Conservation (phyloP, 2,329 filamentous ascomycete species). For the Epichloe brachyelytri region DNA sequence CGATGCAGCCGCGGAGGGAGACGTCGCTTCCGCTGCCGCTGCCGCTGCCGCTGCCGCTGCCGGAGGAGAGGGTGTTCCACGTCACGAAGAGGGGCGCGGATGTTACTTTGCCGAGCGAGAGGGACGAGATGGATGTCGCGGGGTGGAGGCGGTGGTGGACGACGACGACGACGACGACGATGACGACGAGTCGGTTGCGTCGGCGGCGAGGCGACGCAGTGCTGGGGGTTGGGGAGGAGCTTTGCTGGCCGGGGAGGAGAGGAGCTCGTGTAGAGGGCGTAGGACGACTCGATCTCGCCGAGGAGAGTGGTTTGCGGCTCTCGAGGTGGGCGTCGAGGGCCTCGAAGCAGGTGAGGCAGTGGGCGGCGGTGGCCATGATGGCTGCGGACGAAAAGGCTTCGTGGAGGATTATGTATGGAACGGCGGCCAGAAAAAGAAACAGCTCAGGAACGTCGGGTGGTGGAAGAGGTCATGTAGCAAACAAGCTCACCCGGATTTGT, state of each 20-base stretch:
- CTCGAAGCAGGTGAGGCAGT: conserved; percentile 94
- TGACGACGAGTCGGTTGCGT: conserved; percentile 17
- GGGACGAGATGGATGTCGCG: conserved; percentile 30
- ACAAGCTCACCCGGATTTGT: too few relatives aligned
- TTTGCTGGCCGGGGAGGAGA: conserved; percentile 7
- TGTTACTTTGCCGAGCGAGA: conserved; percentile 20
- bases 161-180: conserved; percentile 26
- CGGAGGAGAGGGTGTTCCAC: conserved; percentile 59
- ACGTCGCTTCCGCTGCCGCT: conserved; percentile 23
- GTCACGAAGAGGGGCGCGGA: conserved; percentile 80
- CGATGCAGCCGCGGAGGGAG: conserved; percentile 83
- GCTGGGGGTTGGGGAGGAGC: conserved; percentile 26
- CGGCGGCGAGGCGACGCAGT: conserved; percentile 24
- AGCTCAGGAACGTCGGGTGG: too few relatives aligned
- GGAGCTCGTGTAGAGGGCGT: conserved; percentile 24
- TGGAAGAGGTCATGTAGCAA: too few relatives aligned
- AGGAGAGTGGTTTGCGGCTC: conserved; percentile 55
- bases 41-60: conserved; percentile 16
- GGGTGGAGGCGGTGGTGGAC: conserved; percentile 33
- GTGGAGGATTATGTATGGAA: background rate
- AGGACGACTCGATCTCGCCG: conserved; percentile 56
- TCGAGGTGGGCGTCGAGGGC: conserved; percentile 64
- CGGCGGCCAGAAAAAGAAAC: too few relatives aligned
- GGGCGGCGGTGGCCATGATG: conserved; percentile 81
- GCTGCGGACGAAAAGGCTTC: background rate